Percentiles rank a stretch among this genome's conserved stretches.
Evolutionary conservation across 805 yeast genomes (phyloP).

Genomic region (Wickerhamiella slavikovae): DNA sequence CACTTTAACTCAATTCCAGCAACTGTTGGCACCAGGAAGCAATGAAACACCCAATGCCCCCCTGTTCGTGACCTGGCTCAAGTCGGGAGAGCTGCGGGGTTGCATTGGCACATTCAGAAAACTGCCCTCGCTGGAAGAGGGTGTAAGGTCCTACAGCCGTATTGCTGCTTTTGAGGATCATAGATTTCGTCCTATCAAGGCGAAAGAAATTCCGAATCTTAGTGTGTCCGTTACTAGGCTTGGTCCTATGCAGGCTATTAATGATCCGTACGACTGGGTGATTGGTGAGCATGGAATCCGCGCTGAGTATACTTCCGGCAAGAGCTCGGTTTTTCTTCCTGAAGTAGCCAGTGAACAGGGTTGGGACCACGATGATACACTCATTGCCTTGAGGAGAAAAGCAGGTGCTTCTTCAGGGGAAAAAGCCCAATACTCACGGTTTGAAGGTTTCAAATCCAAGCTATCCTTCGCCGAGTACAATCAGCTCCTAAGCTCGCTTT

Average conservation of each 20-base stretch:
- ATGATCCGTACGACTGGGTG: slow-evolving; percentile 48
- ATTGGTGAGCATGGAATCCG: slow-evolving; percentile 70
- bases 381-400: slow-evolving; percentile 49
- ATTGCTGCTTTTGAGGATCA: slow-evolving; percentile 60
- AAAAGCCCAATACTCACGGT: slow-evolving; percentile 29
- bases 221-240: slow-evolving; percentile 44
- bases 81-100: slow-evolving; percentile 37
- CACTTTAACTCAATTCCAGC: not conserved
- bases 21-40: too few relatives aligned
- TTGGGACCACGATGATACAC: slow-evolving; percentile 57
- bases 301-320: slow-evolving; percentile 27
- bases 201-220: slow-evolving; percentile 32
- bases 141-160: slow-evolving; percentile 41
- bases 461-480: slow-evolving; percentile 24
- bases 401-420: slow-evolving; percentile 24
- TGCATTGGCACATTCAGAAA: slow-evolving; percentile 76
- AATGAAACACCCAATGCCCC: too few relatives aligned
- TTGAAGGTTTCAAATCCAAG: slow-evolving; percentile 31
- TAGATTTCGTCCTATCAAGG: slow-evolving; percentile 46
- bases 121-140: slow-evolving; percentile 30
- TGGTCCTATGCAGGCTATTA: slow-evolving; percentile 32
- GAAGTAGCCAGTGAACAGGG: slow-evolving; percentile 75
- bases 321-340: slow-evolving; percentile 72
- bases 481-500: too few relatives aligned
- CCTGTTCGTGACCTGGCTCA: slow-evolving; percentile 74